Evolutionary conservation across 1,139 yeast genomes (phyloP), one percentile per base, ranked within the genome.

Genomic region (Blastobotrys apis): DNA sequence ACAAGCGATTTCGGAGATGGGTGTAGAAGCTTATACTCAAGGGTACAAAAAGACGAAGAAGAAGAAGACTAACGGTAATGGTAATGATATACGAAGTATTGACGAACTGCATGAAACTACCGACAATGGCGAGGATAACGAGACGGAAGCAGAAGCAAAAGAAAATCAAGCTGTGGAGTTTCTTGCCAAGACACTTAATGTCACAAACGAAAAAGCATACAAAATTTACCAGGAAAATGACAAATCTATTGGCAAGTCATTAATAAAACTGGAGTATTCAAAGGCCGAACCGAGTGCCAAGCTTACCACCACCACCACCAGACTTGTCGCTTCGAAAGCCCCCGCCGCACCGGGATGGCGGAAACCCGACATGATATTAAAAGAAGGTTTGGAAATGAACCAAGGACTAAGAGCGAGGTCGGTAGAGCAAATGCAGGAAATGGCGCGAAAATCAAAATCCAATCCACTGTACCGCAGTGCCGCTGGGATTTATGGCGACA

Each of bases 401-500:
- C 13, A 23, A 17, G 33, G 21, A 5, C 38, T 20, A 26, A 34
- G 45, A 8, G 41, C 30, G 5, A 15, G 33, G 23, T 42, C 45
- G 1, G 41, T 34, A 3, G 26, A 25, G 2, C 41, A 44, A 33
- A 20, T 44, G 26, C 39, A 42, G 12, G 53, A 52, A 22, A 51
- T 57, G 43, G 47, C 22, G 38, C 47, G 54, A 17, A 53, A 53
- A 39, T 47, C 55, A 27, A 50, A 48, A 25, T 53, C 61, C 5
- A 52, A 58, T 30, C 61, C 57, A 6, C 49, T 58, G 29, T 53
- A 49, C 30, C 51, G 59, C 13, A 52, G 54, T 30, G 62, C 60
- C 3, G 59, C 58, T 1, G 55, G 60, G 9, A 49, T 55, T 29
- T 59, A 58, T 37, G 50, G 60, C 9, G 45, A 48, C 22, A 46